Base-by-base conservation (phyloP, 2,329 filamentous ascomycete species). In the Paradendryphiella salina region DNA sequence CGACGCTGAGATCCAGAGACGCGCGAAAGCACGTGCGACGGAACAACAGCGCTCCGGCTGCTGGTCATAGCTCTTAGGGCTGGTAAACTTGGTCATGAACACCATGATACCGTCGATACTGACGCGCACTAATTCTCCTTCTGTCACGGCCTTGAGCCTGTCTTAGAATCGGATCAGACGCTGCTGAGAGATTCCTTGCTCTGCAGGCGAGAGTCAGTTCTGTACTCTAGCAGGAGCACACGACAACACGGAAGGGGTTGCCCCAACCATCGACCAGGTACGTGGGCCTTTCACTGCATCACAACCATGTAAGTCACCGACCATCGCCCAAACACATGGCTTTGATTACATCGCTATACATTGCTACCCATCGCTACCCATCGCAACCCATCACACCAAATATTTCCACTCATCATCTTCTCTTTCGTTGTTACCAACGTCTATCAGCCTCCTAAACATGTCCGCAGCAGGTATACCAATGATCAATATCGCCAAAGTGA, bases 401-500 rank as follows among this genome's bases (percentile, higher is more conserved):
- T 9, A n/a, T 7, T 17, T n/a, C 14, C 7, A 33, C 20, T 10
- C 31, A 23, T 34, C 17, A 14, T 9, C 13, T 34, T 4, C 34
- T 36, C 32, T 15, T 31, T 26, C 31, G 15, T 45, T 39, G 40
- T 47, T 42, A 46, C 23, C 35, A 28, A 28, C 40, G 43, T 14
- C 42, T 34, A n/a, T 14, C 21, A 33, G 11, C 40, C 29, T 36
- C 35, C 59, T 60, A 33, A 62, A 47, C 50, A 60, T 58, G 55
- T 47, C 47, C 31, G 40, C 46, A 42, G 28, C 47, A 54, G 49
- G 39, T 43, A 48, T 45, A 43, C 48, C 57, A 17, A 79, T 79
- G 76, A 69, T 79, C 53, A 75, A 77, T 60, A 69, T 74, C 42
- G 73, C 71, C 46, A 76, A 72, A 26, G 64, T 79, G 47, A 76